Conservation (phyloP, 169 alveolate genomes). For the Plasmodium berghei region DNA sequence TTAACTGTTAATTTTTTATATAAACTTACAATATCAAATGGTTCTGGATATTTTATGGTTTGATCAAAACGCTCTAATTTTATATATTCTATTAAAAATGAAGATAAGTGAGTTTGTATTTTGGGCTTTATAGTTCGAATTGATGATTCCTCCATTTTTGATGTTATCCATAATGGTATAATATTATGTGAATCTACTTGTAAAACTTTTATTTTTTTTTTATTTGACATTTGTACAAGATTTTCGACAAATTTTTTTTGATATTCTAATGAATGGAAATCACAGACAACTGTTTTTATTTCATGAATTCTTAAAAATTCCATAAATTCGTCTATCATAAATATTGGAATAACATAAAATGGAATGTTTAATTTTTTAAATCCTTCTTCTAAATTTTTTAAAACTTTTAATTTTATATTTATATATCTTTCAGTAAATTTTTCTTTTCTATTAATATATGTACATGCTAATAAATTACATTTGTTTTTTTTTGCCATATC, state of each 20-base stretch:
- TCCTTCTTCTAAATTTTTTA: constrained; percentile 52
- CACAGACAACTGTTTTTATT: constrained; percentile 40
- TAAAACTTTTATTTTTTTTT: constrained; percentile 52
- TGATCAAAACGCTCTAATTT: constrained; percentile 28
- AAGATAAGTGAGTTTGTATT: constrained; percentile 40
- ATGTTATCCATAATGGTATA: constrained; percentile 81
- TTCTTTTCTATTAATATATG: constrained; percentile 64
- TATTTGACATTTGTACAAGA: constrained; percentile 27
- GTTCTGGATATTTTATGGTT: constrained; percentile 34
- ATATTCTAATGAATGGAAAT: constrained; percentile 30
- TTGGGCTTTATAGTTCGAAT: constrained; percentile 70
- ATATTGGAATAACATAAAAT: constrained; percentile 52
- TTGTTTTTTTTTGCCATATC: constrained; percentile 44
- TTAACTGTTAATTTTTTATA: constrained; percentile 23
- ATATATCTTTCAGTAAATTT: constrained; percentile 29
- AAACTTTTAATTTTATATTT: constrained; percentile 42
- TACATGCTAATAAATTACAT: constrained; percentile 34
- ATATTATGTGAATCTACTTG: constrained; percentile 82
- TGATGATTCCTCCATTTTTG: constrained; percentile 75
- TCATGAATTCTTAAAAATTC: constrained; percentile 50
- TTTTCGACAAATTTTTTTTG: constrained; percentile 22
- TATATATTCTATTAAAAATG: constrained; percentile 52
- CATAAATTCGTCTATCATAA: constrained; percentile 64
- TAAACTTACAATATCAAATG: constrained; percentile 35
- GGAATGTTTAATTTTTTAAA: constrained; percentile 69